These are phyloP conservation scores for Mycena epipterygia DNA, from an alignment of 768 basidiomycete species.

Conservation along the genomic window DNA sequence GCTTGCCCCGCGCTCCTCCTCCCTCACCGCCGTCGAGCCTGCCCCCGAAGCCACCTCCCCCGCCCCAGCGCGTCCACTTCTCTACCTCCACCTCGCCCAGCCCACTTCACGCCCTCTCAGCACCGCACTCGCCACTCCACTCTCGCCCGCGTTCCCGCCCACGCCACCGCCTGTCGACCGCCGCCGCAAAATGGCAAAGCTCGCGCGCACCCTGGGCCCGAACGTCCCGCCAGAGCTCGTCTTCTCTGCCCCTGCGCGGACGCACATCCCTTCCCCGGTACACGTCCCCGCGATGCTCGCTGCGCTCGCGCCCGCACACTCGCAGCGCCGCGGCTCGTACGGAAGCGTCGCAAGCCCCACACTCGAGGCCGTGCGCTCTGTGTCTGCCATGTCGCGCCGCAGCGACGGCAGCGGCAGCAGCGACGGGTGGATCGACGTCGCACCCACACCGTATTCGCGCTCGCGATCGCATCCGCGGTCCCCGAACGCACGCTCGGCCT, in stretches of 20 bases:
- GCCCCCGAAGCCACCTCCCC: not conserved
- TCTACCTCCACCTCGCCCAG: conserved; percentile 19
- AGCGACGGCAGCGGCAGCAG: not conserved
- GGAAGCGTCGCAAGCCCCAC: conserved; percentile 8
- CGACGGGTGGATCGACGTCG: conserved; percentile 2
- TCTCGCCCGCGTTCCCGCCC: not conserved
- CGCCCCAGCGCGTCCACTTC: conserved; percentile 13
- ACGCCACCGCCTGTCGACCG: conserved; percentile 39
- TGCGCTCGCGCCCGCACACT: not conserved
- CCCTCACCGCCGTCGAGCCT: conserved; percentile 3
- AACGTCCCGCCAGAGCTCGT: conserved; percentile 59
- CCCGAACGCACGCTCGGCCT: no score
- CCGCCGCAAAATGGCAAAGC: conserved; percentile 58
- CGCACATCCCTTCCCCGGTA: not conserved
- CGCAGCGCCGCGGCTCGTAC: not conserved
- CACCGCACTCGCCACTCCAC: not conserved
- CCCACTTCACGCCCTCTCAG: not conserved
- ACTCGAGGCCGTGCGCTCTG: conserved; percentile 22
- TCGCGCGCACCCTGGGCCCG: conserved; percentile 59
- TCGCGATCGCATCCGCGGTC: no score
- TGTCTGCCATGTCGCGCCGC: not conserved
- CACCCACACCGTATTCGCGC: conserved; percentile 13
- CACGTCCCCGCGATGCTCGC: conserved; percentile 15
- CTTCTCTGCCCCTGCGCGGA: conserved; percentile 5
- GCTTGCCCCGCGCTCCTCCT: conserved; percentile 18